phyloP scores from a whole-genome alignment of 805 yeast species.

The Hermanozyma aechmeae region DNA sequence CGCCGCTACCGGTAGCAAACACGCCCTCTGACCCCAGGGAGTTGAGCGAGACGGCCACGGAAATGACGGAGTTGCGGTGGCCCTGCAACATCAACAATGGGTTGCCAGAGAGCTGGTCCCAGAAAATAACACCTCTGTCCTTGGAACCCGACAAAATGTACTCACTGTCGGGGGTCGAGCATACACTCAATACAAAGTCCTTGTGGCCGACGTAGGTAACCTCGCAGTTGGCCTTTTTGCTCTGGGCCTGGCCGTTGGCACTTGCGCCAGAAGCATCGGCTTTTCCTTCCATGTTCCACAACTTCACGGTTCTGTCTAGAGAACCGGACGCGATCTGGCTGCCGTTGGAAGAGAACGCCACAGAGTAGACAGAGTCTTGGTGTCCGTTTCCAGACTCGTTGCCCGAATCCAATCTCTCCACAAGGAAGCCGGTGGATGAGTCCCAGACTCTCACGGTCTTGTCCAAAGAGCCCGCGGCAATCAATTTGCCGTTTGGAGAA shows the following conservation, averaged over 20 bases:
- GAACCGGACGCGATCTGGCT: conserved; percentile 91
- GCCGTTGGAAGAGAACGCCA: conserved; percentile 87
- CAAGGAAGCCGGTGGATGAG: conserved; percentile 81
- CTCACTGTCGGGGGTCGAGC: conserved; percentile 87
- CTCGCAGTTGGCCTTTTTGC: conserved; percentile 56
- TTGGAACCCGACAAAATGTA: conserved; percentile 91
- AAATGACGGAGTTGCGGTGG: conserved; percentile 89
- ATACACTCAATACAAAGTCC: conserved; percentile 90
- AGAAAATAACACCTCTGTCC: conserved; percentile 93
- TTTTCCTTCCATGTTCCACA: conserved; percentile 79
- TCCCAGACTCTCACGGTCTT: conserved; percentile 97
- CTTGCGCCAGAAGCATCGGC: conserved; percentile 15
- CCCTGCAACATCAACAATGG: conserved; percentile 95
- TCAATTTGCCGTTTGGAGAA: conserved; percentile 86
- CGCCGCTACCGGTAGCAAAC: conserved; percentile 97
- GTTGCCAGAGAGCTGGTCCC: conserved; percentile 90
- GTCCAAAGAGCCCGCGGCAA: conserved; percentile 95
- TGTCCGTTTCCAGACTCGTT: conserved; percentile 87
- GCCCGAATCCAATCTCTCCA: conserved; percentile 87
- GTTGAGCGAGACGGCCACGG: conserved; percentile 83
- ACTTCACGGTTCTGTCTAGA: conserved; percentile 88
- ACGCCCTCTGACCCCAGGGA: conserved; percentile 67
- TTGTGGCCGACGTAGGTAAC: conserved; percentile 93
- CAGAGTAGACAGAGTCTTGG: conserved; percentile 91
- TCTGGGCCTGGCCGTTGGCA: conserved; percentile 8